phyloP scores from a whole-genome alignment of 768 basidiomycete species.

The Melanogaster broomeanus region DNA sequence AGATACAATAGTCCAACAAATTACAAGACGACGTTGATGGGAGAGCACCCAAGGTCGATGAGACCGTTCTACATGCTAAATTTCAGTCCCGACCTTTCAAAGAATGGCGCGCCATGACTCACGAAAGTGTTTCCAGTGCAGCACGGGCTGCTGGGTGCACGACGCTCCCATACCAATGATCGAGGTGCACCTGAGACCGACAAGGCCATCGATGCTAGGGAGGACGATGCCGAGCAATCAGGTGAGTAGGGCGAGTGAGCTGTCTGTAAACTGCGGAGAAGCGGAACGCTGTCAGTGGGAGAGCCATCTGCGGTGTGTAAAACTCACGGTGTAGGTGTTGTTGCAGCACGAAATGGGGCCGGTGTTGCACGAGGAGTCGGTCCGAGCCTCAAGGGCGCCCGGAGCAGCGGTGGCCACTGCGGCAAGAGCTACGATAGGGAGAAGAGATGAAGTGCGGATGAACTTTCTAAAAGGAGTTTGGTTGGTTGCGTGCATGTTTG shows the following conservation, averaged over 20 bases:
- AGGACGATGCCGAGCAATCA: background rate
- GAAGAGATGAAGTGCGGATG: too few relatives aligned
- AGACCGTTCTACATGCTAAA: conserved; percentile 8
- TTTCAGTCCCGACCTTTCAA: too few relatives aligned
- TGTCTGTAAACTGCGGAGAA: background rate
- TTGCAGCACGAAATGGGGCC: conserved; percentile 14
- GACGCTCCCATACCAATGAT: background rate
- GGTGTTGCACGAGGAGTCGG: conserved; percentile 7
- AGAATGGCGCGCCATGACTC: too few relatives aligned
- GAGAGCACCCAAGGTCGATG: conserved; percentile 13
- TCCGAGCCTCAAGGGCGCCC: background rate
- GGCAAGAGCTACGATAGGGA: background rate
- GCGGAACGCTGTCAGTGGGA: too few relatives aligned
- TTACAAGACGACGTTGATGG: conserved; percentile 5
- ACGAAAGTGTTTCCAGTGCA: conserved; percentile 14
- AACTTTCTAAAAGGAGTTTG: too few relatives aligned
- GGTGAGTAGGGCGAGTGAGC: background rate
- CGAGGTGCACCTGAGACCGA: conserved; percentile 10
- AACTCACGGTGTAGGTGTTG: background rate
- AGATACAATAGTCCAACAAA: too few relatives aligned
- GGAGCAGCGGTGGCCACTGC: too few relatives aligned
- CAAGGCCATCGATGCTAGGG: background rate
- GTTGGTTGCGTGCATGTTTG: background rate
- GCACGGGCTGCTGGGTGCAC: conserved; percentile 17
- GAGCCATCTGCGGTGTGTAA: too few relatives aligned